Conservation (phyloP, 805 yeast genomes). For the Wickerhamiella vanderwaltii region DNA sequence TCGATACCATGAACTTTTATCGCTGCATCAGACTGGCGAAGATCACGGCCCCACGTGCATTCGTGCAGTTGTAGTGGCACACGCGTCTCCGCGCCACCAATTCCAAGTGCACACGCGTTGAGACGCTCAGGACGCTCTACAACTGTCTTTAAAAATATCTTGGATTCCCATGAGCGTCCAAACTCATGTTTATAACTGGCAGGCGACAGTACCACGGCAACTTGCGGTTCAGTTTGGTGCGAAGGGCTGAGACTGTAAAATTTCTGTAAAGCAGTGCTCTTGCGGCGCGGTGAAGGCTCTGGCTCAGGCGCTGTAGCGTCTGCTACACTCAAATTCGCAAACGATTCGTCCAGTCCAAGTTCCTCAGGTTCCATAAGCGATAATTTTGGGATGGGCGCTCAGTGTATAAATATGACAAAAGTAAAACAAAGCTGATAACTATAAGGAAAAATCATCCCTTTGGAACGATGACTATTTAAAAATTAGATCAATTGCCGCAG, state of each 20-base stretch:
- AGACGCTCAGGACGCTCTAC: slow-evolving; percentile 77
- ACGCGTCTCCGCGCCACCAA: slow-evolving; percentile 61
- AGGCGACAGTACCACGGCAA: slow-evolving; percentile 48
- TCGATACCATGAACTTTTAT: slow-evolving; percentile 56
- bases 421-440: neutral
- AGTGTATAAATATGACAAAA: neutral
- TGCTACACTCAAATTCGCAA: slow-evolving; percentile 7
- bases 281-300: slow-evolving; percentile 4
- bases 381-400: neutral
- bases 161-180: slow-evolving; percentile 66
- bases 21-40: slow-evolving; percentile 44
- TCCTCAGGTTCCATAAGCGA: slow-evolving; percentile 1
- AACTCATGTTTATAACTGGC: slow-evolving; percentile 59
- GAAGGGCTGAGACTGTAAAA: neutral
- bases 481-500: neutral
- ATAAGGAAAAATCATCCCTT: no score
- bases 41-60: slow-evolving; percentile 19
- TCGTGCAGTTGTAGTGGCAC: slow-evolving; percentile 35
- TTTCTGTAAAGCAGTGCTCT: slow-evolving; percentile 2
- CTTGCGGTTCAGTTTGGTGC: neutral
- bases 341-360: slow-evolving; percentile 9
- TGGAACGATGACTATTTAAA: neutral
- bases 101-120: slow-evolving; percentile 64
- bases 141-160: slow-evolving; percentile 49
- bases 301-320: neutral